Conservation (phyloP, 805 yeast species). For the Naumovozyma dairenensis region DNA sequence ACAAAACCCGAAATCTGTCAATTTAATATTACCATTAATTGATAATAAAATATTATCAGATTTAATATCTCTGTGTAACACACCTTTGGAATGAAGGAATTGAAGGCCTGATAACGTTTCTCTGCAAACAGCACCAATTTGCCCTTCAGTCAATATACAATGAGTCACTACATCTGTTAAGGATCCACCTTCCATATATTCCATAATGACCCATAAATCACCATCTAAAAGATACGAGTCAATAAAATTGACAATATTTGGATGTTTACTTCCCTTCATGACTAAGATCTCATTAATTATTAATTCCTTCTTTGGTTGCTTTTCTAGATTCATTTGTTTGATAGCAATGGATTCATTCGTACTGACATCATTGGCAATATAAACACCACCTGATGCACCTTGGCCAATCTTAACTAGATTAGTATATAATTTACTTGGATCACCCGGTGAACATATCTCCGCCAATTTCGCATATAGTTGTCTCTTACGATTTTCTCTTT, state of each 20-base stretch:
- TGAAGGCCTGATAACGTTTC: conserved; percentile 80
- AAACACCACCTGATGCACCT: conserved; percentile 96
- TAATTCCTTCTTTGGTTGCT: conserved; percentile 89
- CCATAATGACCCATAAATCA: conserved; percentile 94
- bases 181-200: conserved; percentile 97
- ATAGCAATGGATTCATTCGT: conserved; percentile 67
- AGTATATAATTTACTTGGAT: conserved; percentile 62
- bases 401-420: conserved; percentile 82
- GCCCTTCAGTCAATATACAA: conserved; percentile 78
- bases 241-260: conserved; percentile 85
- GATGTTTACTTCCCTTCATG: conserved; percentile 83
- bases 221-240: conserved; percentile 69
- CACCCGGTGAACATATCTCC: conserved; percentile 72
- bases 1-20: conserved; percentile 94
- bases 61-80: conserved; percentile 90
- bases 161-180: conserved; percentile 90
- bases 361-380: conserved; percentile 63
- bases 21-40: conserved; percentile 75
- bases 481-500: conserved; percentile 59
- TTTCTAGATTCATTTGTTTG: conserved; percentile 87
- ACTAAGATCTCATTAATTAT: conserved; percentile 90
- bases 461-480: conserved; percentile 55
- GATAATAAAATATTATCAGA: conserved; percentile 83
- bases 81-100: conserved; percentile 82
- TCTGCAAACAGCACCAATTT: conserved; percentile 88